A percentile compares a stretch with the other conserved stretches of the same genome.
These are phyloP conservation scores for Postia placenta DNA, from an alignment of 768 basidiomycete species.

Conservation along the genomic window DNA sequence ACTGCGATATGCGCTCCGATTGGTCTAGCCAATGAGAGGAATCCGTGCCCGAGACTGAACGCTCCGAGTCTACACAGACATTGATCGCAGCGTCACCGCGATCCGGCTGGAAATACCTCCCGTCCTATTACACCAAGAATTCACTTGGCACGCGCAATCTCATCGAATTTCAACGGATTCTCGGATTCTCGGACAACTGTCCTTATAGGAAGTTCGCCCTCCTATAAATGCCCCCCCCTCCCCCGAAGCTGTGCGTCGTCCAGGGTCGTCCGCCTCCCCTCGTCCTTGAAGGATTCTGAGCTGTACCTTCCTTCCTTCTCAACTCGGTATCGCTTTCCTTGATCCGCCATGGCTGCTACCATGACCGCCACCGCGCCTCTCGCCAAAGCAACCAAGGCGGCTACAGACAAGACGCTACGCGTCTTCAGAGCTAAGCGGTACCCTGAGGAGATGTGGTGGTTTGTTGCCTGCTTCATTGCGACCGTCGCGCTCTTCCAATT, in stretches of 20 bases:
- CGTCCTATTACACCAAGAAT: not conserved
- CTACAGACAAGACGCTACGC: not conserved
- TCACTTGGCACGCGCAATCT: not conserved
- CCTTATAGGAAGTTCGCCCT: not conserved
- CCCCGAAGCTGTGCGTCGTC: not conserved
- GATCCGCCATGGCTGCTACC: not conserved
- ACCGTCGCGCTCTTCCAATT: conserved; percentile 32
- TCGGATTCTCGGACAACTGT: not conserved
- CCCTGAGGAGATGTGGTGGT: conserved; percentile 37
- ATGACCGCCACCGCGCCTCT: not conserved
- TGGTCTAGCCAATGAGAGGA: not conserved
- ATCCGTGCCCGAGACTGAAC: not conserved
- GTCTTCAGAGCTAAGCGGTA: conserved; percentile 18
- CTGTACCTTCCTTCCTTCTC: not conserved
- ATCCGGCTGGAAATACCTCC: not conserved
- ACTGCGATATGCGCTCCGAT: not conserved
- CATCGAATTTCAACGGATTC: not conserved
- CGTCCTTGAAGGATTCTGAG: not conserved
- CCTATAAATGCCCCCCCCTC: not conserved
- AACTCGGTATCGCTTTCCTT: not conserved
- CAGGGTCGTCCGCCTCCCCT: not conserved
- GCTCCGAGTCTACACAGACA: not conserved
- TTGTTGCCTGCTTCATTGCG: conserved; percentile 36
- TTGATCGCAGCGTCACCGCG: not conserved
- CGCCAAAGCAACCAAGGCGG: no score